Percentiles rank a stretch among this genome's conserved stretches.
Conservation (phyloP, 106 monocot species). For the Acanthochlamys bracteata region DNA sequence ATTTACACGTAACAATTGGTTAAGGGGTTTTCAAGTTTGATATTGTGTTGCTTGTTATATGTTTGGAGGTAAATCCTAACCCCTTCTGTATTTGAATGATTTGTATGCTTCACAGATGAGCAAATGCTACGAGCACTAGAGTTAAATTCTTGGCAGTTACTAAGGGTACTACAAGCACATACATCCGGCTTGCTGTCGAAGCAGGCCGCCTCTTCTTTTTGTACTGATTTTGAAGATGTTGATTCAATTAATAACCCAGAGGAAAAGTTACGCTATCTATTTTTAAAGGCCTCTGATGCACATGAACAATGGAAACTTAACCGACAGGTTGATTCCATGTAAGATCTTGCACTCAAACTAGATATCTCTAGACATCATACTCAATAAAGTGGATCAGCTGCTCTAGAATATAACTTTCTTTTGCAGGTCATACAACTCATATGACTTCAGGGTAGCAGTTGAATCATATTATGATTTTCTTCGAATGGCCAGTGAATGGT, state of each 20-base stretch:
- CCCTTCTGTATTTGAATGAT: too few relatives aligned
- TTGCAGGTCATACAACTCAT: conserved; percentile 31
- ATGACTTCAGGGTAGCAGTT: conserved; percentile 24
- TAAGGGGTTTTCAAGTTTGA: too few relatives aligned
- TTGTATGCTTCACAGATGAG: conserved; percentile 49
- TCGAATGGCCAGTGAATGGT: conserved; percentile 67
- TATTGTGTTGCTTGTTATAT: too few relatives aligned
- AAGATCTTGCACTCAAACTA: conserved; percentile 12
- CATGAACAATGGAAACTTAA: conserved; percentile 39
- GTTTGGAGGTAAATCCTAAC: too few relatives aligned
- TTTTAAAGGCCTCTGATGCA: conserved; percentile 42
- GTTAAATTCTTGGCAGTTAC: conserved; percentile 87
- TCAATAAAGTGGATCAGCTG: too few relatives aligned
- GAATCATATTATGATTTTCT: conserved; percentile 60
- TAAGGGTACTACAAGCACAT: conserved; percentile 71
- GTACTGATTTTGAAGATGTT: conserved; percentile 9
- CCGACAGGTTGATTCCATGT: conserved; percentile 26
- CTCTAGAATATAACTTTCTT: conserved; percentile 6
- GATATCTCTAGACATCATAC: neutral
- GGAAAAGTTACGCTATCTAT: conserved; percentile 30
- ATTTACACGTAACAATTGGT: too few relatives aligned
- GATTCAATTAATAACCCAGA: conserved; percentile 9
- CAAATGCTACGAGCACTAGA: conserved; percentile 67
- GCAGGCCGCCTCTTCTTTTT: conserved; percentile 10
- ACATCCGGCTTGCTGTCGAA: conserved; percentile 45